Evolutionary conservation across 352 stramenopile species (phyloP), one percentile per base, ranked within the genome.

Genomic region (Phytophthora boehmeriae): DNA sequence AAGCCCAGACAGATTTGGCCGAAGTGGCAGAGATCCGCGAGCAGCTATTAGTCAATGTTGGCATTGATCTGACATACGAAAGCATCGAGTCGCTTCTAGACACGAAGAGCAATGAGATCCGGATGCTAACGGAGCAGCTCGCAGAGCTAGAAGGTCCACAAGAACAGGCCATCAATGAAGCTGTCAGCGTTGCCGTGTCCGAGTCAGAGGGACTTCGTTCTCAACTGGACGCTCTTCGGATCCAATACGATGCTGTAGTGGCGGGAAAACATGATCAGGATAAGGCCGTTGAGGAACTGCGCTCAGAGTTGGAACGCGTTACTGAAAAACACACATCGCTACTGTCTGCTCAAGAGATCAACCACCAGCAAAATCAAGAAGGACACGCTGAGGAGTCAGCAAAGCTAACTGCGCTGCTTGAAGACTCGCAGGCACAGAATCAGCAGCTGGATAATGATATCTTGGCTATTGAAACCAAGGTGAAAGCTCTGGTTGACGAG

Each of bases 31-130:
- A 73, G 9, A 69, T 86, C 8, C 76, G 75, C 2, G 68, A 75
- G n/a, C 61, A 81, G 8, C 51, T 86, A 11, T 65, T 83, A 0
- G 54, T 76, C 11, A 46, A 73, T 13, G 54, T 77, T n/a, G 63
- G 68, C 13, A 76, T 78, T n/a, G 65, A 77, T 27, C 32, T 77
- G 23, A 76, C 66, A 20, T 82, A 67, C 43, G 74, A 73, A 38
- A 83, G 73, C 48, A 73, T 86, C 17, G 74, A 74, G 41, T 71
- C 68, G 28, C 59, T 80, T 45, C 28, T 86, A 9, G 76, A 83
- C 53, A 80, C 72, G 17, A 83, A 83, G 41, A 81, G 55, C 50
- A 75, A 72, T 0, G 74, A 83, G 47, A 78, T 86, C 51, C 60
- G 74, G 38, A 57, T 70, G 55, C 65, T 86, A 11, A 73, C 68